Percentiles rank a stretch among this genome's conserved stretches.
Evolutionary conservation across 176 grass and related monocot genomes (phyloP).

Genomic region (Oryza coarctata): DNA sequence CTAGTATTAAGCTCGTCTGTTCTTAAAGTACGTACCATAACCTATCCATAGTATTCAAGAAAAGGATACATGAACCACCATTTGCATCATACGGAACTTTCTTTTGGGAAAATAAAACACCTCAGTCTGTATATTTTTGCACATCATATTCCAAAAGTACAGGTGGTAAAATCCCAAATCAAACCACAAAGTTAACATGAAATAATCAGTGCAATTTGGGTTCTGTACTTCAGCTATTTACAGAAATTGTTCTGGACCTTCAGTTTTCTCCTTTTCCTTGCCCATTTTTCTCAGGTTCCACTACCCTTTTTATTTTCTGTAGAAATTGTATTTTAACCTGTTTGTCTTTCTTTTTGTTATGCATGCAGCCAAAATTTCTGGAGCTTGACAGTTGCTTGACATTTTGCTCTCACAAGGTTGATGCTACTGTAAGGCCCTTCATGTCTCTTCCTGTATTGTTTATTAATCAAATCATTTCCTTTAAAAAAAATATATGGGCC

Average conservation of each 20-base stretch:
- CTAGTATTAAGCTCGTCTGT: constrained; percentile 22
- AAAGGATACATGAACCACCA: neutral
- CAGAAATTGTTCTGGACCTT: constrained; percentile 4
- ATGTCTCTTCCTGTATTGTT: neutral
- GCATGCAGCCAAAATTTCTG: constrained; percentile 70
- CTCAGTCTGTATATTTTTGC: constrained; percentile 1
- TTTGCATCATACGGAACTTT: constrained; percentile 5
- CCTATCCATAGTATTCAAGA: neutral
- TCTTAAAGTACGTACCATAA: neutral
- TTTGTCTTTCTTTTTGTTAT: constrained; percentile 32
- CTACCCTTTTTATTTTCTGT: constrained; percentile 19
- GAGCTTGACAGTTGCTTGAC: constrained; percentile 75
- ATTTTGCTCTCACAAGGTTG: constrained; percentile 76
- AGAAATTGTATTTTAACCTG: constrained; percentile 1
- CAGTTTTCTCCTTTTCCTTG: constrained; percentile 23
- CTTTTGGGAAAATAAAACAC: constrained; percentile 16
- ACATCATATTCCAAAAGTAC: constrained; percentile 1
- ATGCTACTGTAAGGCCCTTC: constrained; percentile 58
- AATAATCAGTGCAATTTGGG: neutral
- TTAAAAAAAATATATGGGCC: neutral
- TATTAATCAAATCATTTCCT: constrained; percentile 3
- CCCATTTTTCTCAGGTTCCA: neutral
- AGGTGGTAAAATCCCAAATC: constrained; percentile 1
- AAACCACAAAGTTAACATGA: constrained; percentile 15
- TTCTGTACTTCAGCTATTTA: neutral